Base-by-base conservation (phyloP, 768 basidiomycete species). In the Naganishia antarctica region DNA sequence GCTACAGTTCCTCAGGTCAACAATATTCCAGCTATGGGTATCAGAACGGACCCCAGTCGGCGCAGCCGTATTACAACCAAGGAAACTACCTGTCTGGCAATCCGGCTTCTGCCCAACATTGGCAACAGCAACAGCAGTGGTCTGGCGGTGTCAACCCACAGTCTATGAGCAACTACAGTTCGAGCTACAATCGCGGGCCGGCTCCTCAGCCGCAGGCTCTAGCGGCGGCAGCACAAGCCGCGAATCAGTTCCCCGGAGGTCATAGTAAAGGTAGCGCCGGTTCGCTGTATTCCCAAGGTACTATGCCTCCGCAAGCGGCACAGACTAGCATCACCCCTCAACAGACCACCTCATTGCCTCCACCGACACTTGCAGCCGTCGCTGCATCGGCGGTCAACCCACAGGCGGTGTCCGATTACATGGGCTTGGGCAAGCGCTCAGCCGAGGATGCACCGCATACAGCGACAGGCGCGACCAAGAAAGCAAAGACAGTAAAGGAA, bases 361-460 rank as follows among this genome's bases (percentile, higher is more conserved):
- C 28, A 45, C 60, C 46, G 4, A 44, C 60, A n/a, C 23, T 57
- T n/a, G 34, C 60, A 40, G 46, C 60, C 8, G 43, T 43, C 23
- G 50, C 60, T 31, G 21, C 66, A 32, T 16, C 53, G 21, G 40
- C 41, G 31, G 31, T 60, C n/a, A 67, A 66, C 13, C 41, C 64
- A 11, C 47, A 37, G 31, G 63, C 31, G 12, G 29, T 37, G 9
- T 44, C 63, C 4, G 70, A 68, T 3, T 71, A 73, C 48, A 29
- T 63, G 41, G 71, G 70, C 16, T 49, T 73, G 13, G 73, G 72
- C 16, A 75, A 77, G 60, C 65, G 74, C 43, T 45, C 66, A 1
- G 68, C 72, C 16, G 60, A 68, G 15, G 66, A 60, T 37, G 48
- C 63, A 1, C 62, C 66, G 23, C 69, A 67, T n/a, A 69, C 69